phyloP scores from a whole-genome alignment of 306 rosid genomes.

The Biancaea sappan region DNA sequence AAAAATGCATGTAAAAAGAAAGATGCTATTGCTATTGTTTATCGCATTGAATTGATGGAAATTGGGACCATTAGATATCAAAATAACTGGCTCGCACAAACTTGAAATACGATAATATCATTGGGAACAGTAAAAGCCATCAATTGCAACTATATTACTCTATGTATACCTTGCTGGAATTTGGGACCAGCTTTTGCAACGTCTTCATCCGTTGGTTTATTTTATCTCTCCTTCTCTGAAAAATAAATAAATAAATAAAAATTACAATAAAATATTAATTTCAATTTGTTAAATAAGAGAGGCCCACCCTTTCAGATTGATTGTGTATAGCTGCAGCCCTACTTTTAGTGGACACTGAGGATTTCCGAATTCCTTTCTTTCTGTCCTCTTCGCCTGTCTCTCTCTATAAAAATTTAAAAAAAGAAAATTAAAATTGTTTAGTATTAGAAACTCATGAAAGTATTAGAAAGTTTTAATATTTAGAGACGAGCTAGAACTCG shows the following conservation, averaged over 20 bases:
- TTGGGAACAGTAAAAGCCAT: conserved; percentile 30
- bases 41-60: neutral
- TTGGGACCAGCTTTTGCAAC: conserved; percentile 97
- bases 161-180: conserved; percentile 88
- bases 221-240: conserved; percentile 95
- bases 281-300: neutral
- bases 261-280: neutral
- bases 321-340: conserved; percentile 94
- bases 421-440: neutral
- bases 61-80: conserved; percentile 12
- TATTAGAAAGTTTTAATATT: no score
- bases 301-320: conserved; percentile 81
- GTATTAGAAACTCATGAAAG: neutral
- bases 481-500: no score
- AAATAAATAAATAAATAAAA: neutral
- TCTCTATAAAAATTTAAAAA: neutral
- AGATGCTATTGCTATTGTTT: neutral
- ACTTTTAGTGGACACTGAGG: conserved; percentile 65
- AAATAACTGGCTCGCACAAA: neutral
- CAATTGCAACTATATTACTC: conserved; percentile 23
- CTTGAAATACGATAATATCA: neutral
- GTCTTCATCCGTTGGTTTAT: conserved; percentile 97
- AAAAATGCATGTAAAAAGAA: neutral
- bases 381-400: conserved; percentile 54
- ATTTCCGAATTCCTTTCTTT: conserved; percentile 55